Evolutionary conservation across 2,329 filamentous ascomycete species (phyloP).

Genomic region (Pseudocercospora vitis): DNA sequence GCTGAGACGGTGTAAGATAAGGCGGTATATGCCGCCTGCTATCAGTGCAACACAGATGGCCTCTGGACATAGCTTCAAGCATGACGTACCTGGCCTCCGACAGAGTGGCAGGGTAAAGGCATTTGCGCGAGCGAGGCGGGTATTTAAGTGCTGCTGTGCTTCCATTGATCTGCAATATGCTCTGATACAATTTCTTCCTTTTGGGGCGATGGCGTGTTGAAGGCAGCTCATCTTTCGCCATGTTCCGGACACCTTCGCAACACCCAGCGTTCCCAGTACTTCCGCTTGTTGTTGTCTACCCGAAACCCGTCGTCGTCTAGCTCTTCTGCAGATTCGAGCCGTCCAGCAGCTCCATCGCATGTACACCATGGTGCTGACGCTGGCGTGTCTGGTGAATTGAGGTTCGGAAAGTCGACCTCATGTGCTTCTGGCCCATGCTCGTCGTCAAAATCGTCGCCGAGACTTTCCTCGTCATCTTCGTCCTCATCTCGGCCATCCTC

Average conservation of each 20-base stretch:
- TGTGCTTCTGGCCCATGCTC: constrained; percentile 42
- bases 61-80: no score
- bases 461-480: constrained; percentile 19
- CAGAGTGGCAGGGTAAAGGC: no score
- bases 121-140: no score
- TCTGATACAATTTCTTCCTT: no score
- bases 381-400: constrained; percentile 45
- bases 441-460: constrained; percentile 39
- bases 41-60: no score
- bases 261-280: constrained; percentile 59
- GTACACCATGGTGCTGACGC: constrained; percentile 49
- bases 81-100: no score
- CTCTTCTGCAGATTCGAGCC: constrained; percentile 44
- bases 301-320: constrained; percentile 51
- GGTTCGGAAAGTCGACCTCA: constrained; percentile 48
- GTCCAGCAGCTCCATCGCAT: constrained; percentile 41
- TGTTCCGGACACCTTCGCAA: constrained; percentile 46
- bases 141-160: neutral
- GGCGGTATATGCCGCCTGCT: no score
- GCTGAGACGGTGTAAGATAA: no score
- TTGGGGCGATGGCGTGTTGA: no score
- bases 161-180: neutral
- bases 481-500: constrained; percentile 21
- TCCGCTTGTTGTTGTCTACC: constrained; percentile 52
- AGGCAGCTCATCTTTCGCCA: constrained; percentile 25